phyloP scores from a whole-genome alignment of 139 green algal species.

The Ettlia oleoabundans region DNA sequence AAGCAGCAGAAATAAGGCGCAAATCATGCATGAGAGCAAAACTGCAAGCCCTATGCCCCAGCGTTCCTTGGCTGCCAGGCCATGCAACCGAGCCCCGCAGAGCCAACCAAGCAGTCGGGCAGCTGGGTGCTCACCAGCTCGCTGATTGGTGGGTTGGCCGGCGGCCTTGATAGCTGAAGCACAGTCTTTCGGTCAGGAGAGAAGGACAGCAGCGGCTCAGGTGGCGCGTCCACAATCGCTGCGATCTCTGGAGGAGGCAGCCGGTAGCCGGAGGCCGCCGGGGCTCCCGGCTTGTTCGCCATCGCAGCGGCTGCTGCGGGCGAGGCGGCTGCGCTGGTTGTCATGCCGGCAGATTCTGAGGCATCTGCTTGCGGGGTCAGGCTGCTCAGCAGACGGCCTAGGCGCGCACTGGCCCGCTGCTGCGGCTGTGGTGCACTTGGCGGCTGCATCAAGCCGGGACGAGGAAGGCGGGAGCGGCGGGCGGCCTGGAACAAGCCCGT shows the following conservation, averaged over 20 bases:
- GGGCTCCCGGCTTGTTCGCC: not conserved
- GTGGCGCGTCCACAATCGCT: conserved; percentile 86
- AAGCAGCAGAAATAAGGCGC: too few relatives aligned
- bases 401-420: not conserved
- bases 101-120: too few relatives aligned
- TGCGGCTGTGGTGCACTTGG: not conserved
- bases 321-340: not conserved
- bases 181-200: conserved; percentile 88
- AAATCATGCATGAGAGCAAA: too few relatives aligned
- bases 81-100: too few relatives aligned
- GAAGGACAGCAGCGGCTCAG: conserved; percentile 86
- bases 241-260: conserved; percentile 86
- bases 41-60: too few relatives aligned
- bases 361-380: not conserved
- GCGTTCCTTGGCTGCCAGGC: too few relatives aligned
- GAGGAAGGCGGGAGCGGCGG: not conserved
- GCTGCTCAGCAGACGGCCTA: conserved; percentile 20
- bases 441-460: not conserved
- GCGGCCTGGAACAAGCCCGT: not conserved
- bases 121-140: too few relatives aligned
- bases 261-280: conserved; percentile 69
- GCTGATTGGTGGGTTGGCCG: conserved; percentile 83
- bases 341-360: too few relatives aligned
- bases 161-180: conserved; percentile 83
- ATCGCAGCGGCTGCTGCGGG: not conserved